Conservation (phyloP, 306 rosid species). For the Cicer judaicum region DNA sequence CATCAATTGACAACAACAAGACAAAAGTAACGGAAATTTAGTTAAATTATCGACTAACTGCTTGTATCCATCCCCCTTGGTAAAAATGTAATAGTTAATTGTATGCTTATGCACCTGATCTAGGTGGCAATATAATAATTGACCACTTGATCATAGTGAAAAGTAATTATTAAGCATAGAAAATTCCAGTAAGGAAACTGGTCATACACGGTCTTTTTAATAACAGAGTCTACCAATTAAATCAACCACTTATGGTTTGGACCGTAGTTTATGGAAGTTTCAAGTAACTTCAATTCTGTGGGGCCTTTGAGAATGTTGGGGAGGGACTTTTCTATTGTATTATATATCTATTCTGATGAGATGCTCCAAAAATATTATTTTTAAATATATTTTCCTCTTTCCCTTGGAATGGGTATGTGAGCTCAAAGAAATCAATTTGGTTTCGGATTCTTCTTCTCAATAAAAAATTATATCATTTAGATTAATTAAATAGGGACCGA, state of each 20-base stretch:
- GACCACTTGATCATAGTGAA: constrained; percentile 29
- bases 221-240: constrained; percentile 46
- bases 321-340: constrained; percentile 29
- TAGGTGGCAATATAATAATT: constrained; percentile 14
- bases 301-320: constrained; percentile 61
- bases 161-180: constrained; percentile 38
- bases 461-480: neutral
- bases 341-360: constrained; percentile 18
- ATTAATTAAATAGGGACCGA: neutral
- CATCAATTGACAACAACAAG: constrained; percentile 1
- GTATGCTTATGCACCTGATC: neutral
- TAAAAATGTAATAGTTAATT: too few species aligned
- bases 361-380: constrained; percentile 39
- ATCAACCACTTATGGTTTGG: constrained; percentile 46
- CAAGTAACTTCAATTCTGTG: constrained; percentile 56
- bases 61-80: neutral
- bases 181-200: constrained; percentile 56
- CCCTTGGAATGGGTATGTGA: constrained; percentile 23
- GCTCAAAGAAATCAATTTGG: constrained; percentile 42
- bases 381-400: constrained; percentile 9
- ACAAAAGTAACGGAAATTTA: neutral
- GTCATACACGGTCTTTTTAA: constrained; percentile 55
- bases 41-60: too few species aligned
- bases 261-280: constrained; percentile 66
- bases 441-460: constrained; percentile 42